Evolutionary conservation across 1,284 basidiomycete genomes (phyloP), one percentile per base, ranked within the genome.

Genomic region (Meira nashicola): DNA sequence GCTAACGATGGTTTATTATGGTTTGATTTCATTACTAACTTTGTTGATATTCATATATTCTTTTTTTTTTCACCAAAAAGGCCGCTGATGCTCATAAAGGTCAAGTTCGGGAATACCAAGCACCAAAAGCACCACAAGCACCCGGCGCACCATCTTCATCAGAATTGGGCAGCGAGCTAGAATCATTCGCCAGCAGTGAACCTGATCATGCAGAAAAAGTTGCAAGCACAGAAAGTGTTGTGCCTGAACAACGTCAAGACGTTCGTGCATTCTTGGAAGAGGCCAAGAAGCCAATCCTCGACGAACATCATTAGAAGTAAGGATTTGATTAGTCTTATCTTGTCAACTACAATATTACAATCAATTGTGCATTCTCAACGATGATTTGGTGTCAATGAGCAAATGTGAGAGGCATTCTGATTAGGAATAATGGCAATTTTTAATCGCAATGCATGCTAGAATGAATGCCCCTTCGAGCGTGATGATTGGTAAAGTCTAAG

Each of bases 101-200:
- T 39, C 73, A 79, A 55, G 77, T 80, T 21, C 80, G 80, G 63
- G 78, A 80, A 60, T 81, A 80, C 74, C 72, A 76, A 63, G 69
- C 78, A 44, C 80, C 80, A 21, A 39, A 75, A 17, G 71, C 78
- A 7, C 80, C 80, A 60, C 62, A 74, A 64, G 72, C 80, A 15
- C 80, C 80, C 46, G 66, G 63, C 28, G 66, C 75, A n/a, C 78
- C 78, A 19, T 75, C 78, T 54, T 74, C 79, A 25, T 73, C 76
- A 54, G 77, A 78, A 57, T 68, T 81, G 53, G 77, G 80, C 37
- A 77, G 77, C 63, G 74, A 80, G 69, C 69, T 81, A 52, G 79
- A 79, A 59, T 76, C 76, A 14, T 81, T 79, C 76, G 75, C 79
- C 47, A 59, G 66, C 46, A 55, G 61, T 21, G 73, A 78, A 65